phyloP scores from a whole-genome alignment of 2,329 filamentous ascomycete genomes.

The Fusarium nelsonii region DNA sequence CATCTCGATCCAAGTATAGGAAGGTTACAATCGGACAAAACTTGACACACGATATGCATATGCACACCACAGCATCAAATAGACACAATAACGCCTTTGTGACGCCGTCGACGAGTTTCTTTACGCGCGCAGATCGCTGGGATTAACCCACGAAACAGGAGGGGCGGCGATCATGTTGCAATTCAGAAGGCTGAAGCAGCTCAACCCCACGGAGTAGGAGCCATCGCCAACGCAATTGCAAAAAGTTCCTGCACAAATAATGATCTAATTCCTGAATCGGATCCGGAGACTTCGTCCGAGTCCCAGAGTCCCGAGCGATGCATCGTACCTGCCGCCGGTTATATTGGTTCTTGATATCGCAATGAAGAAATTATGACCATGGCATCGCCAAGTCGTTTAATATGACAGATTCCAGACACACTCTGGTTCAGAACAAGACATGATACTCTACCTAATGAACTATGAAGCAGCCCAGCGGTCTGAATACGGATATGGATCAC shows the following conservation, averaged over 20 bases:
- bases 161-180: slow-evolving; percentile 11
- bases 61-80: neutral
- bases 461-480: slow-evolving; percentile 3
- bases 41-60: slow-evolving; percentile 4
- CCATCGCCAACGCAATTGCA: neutral
- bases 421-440: slow-evolving; percentile 13
- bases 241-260: slow-evolving; percentile 5
- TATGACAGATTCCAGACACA: slow-evolving; percentile 14
- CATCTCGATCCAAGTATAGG: slow-evolving; percentile 19
- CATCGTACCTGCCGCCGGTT: slow-evolving; percentile 6
- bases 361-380: slow-evolving; percentile 7
- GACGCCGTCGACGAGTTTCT: neutral
- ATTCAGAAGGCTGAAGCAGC: slow-evolving; percentile 4
- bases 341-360: slow-evolving; percentile 4
- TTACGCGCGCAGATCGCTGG: slow-evolving; percentile 1
- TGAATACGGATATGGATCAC: slow-evolving; percentile 23
- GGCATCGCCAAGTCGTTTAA: slow-evolving; percentile 1
- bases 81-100: neutral
- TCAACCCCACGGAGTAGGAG: slow-evolving; percentile 3
- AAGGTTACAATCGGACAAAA: slow-evolving; percentile 6
- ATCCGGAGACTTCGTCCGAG: slow-evolving; percentile 11
- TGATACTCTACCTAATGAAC: slow-evolving; percentile 29
- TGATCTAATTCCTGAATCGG: slow-evolving; percentile 2
- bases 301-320: neutral
- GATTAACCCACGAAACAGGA: slow-evolving; percentile 5